Evolutionary conservation across 2,329 filamentous ascomycete genomes (phyloP), one percentile per base, ranked within the genome.

Genomic region (Knufia fluminis): DNA sequence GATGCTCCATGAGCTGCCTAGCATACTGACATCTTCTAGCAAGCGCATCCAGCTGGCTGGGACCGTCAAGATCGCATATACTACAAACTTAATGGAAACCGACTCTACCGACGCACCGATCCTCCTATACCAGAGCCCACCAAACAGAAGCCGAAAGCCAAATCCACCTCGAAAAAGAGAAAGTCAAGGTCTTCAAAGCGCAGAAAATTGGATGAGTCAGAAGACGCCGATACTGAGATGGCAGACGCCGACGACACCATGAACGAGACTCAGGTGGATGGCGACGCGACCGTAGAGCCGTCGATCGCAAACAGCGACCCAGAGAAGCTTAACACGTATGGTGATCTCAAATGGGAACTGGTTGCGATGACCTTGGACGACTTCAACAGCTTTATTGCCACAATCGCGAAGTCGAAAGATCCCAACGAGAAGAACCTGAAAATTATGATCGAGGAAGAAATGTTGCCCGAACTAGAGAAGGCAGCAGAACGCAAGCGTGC

Each of bases 71-170:
- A 94, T 56, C 83, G 88, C 32, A 82, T 82, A 31, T 94, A 97
- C 63, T 94, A 85, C 61, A 83, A 97, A 2, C 77, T 98, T 2
- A 91, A 97, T 60, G 92, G 98, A 64, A 94, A 96, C 60, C 80
- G 92, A 54, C 73, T 98, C 36, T 98, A 98, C 65, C 85, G 90
- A 49, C 76, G 85, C 53, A 88, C 86, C n/a, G 86, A 94, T 52
- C 77, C 84, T 22, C 79, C 80, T 1, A 73, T 78, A 1, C 76
- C 80, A 4, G 67, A 78, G 12, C 46, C 54, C 12, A 68, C 75
- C 4, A 69, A 73, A n/a, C 66, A 75, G 22, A 84, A 84, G 62
- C 72, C 78, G 1, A 78, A 83, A 75, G 66, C 72, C 3, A 86
- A 81, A 60, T 46, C 36, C 19, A 39, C 31, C n/a, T 78, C 76